Evolutionary conservation across 176 grass and related monocot species (phyloP).

Genomic region (Poa annua): DNA sequence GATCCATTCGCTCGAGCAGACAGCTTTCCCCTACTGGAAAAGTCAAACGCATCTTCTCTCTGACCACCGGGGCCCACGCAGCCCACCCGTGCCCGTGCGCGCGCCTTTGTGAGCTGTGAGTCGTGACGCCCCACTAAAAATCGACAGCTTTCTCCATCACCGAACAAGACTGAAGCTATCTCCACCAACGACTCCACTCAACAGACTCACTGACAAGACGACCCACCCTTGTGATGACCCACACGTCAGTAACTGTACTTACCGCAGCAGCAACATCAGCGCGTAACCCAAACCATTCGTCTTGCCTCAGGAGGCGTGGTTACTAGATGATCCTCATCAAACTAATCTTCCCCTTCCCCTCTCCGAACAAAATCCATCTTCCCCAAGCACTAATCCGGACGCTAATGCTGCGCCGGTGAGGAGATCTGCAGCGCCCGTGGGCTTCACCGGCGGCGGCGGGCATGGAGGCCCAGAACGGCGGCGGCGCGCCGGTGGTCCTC

Average conservation of each 20-base stretch:
- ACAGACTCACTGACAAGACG: rapidly evolving
- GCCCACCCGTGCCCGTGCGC: neutral
- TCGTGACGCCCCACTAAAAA: conserved; percentile 30
- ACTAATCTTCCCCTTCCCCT: conserved; percentile 27
- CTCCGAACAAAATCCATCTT: neutral
- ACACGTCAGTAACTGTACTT: rapidly evolving
- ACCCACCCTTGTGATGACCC: neutral
- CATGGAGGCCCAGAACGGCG: conserved; percentile 43
- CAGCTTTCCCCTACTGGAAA: neutral
- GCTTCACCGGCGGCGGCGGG: neutral
- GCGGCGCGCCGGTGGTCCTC: conserved; percentile 50
- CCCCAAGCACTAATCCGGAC: neutral
- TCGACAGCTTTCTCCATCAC: conserved; percentile 21
- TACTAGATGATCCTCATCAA: neutral
- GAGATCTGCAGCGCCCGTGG: conserved; percentile 38
- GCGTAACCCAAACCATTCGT: no score
- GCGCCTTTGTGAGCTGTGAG: neutral
- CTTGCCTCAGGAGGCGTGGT: neutral
- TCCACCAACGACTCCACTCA: neutral
- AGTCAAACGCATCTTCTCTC: neutral
- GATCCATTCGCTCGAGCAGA: neutral
- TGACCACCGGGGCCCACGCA: neutral
- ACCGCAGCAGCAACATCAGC: neutral
- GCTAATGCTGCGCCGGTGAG: conserved; percentile 22
- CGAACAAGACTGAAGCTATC: neutral